phyloP scores from a whole-genome alignment of 352 stramenopile genomes.

The Phytophthora syringae region DNA sequence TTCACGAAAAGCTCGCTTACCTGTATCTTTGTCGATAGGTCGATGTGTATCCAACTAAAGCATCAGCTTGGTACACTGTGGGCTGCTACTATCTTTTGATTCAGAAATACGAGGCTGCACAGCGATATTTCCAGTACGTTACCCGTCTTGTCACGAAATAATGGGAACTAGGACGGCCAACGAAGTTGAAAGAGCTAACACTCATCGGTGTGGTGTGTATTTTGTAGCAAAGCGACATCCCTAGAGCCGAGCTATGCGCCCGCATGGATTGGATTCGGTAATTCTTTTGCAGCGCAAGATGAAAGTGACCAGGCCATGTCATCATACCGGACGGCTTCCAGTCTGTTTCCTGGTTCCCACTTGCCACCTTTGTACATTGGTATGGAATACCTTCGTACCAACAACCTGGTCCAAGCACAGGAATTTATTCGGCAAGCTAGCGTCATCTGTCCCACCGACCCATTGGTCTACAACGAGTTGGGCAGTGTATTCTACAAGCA shows the following conservation, averaged over 20 bases:
- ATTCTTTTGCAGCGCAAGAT: slow-evolving; percentile 97
- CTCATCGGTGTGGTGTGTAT: background rate
- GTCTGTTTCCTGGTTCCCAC: slow-evolving; percentile 94
- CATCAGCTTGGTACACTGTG: slow-evolving; percentile 95
- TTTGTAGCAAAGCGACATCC: slow-evolving; percentile 89
- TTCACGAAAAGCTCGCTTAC: background rate
- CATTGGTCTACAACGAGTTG: slow-evolving; percentile 96
- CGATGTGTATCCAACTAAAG: slow-evolving; percentile 94
- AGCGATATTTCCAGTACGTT: slow-evolving; percentile 95
- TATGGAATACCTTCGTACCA: slow-evolving; percentile 98
- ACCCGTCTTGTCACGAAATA: background rate
- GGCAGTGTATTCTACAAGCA: slow-evolving; percentile 94
- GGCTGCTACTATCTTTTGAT: slow-evolving; percentile 97
- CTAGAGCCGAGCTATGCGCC: slow-evolving; percentile 93
- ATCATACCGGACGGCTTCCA: slow-evolving; percentile 95
- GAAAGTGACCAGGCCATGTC: slow-evolving; percentile 98
- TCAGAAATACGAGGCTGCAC: slow-evolving; percentile 94
- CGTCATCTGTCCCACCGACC: slow-evolving; percentile 89
- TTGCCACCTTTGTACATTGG: slow-evolving; percentile 95
- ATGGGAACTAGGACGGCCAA: background rate
- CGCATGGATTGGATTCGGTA: slow-evolving; percentile 97
- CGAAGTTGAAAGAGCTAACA: background rate
- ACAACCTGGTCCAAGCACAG: slow-evolving; percentile 95
- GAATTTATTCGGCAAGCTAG: slow-evolving; percentile 93
- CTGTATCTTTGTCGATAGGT: slow-evolving; percentile 51